A percentile compares a stretch with the other conserved stretches of the same genome.
These are phyloP conservation scores for Cladobotryum protrusum DNA, from an alignment of 2,329 filamentous ascomycete genomes.

Conservation along the genomic window DNA sequence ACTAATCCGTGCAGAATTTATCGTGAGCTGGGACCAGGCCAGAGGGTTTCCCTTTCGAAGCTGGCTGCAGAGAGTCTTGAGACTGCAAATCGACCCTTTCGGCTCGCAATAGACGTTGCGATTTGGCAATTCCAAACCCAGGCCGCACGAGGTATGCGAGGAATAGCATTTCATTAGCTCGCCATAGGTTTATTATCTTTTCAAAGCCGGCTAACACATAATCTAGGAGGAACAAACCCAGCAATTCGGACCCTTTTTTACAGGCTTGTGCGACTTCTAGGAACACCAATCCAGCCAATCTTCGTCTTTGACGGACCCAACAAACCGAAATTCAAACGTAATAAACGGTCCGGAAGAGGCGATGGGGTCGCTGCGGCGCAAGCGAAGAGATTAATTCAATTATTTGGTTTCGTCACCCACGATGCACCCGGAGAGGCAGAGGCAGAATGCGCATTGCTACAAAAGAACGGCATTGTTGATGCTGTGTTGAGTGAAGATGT, in stretches of 20 bases:
- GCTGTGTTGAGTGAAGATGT: slow-evolving; percentile 95
- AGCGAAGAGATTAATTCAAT: slow-evolving; percentile 74
- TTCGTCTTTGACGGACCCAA: slow-evolving; percentile 88
- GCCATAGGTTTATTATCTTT: background rate
- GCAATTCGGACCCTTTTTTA: slow-evolving; percentile 91
- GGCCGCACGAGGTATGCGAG: slow-evolving; percentile 59
- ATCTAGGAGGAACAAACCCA: slow-evolving; percentile 72
- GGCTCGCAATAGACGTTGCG: slow-evolving; percentile 86
- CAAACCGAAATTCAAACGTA: slow-evolving; percentile 82
- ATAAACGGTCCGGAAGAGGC: slow-evolving; percentile 64
- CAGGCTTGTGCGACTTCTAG: slow-evolving; percentile 70
- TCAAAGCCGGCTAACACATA: slow-evolving; percentile 6
- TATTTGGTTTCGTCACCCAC: slow-evolving; percentile 80
- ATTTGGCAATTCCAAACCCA: slow-evolving; percentile 98
- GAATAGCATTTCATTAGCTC: background rate
- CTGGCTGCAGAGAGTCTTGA: slow-evolving; percentile 74
- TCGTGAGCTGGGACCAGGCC: slow-evolving; percentile 76
- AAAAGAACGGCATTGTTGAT: slow-evolving; percentile 77
- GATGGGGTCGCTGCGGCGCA: slow-evolving; percentile 64
- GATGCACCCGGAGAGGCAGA: slow-evolving; percentile 92
- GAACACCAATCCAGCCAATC: slow-evolving; percentile 73
- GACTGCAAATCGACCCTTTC: slow-evolving; percentile 62
- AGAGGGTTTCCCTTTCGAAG: slow-evolving; percentile 74
- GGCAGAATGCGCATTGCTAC: slow-evolving; percentile 86
- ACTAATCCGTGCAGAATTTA: slow-evolving; percentile 60